phyloP scores from a whole-genome alignment of 2,329 filamentous ascomycete genomes.

The Clonostachys solani region DNA sequence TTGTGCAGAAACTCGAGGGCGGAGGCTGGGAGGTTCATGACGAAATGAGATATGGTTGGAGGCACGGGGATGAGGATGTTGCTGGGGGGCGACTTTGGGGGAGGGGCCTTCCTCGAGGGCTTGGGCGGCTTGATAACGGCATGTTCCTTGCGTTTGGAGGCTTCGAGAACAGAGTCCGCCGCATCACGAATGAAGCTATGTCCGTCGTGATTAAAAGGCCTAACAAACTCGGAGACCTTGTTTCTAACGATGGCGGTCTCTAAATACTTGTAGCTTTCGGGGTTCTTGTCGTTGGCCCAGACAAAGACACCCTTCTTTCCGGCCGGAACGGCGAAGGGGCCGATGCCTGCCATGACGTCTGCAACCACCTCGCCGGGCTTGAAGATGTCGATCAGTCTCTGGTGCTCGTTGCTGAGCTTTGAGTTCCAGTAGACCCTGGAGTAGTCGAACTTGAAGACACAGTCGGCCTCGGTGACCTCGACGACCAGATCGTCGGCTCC shows the following conservation, averaged over 20 bases:
- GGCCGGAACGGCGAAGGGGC: slow-evolving; percentile 89
- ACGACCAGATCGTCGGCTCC: slow-evolving; percentile 83
- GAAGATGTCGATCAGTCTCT: slow-evolving; percentile 72
- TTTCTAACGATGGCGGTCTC: slow-evolving; percentile 68
- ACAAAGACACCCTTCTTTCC: slow-evolving; percentile 89
- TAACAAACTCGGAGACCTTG: slow-evolving; percentile 72
- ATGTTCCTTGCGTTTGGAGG: slow-evolving; percentile 45
- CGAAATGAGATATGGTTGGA: slow-evolving; percentile 80
- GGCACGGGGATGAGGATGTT: slow-evolving; percentile 53
- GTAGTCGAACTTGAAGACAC: slow-evolving; percentile 90
- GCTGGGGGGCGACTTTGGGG: slow-evolving; percentile 16
- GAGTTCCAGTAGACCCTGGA: slow-evolving; percentile 98
- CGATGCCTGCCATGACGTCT: slow-evolving; percentile 97
- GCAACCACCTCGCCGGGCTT: slow-evolving; percentile 82
- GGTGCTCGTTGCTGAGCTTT: slow-evolving; percentile 84
- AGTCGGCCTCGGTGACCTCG: slow-evolving; percentile 74
- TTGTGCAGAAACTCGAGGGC: slow-evolving; percentile 76
- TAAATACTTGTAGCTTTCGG: slow-evolving; percentile 75
- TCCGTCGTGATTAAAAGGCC: slow-evolving; percentile 78
- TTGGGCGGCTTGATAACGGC: slow-evolving; percentile 42
- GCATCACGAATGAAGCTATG: slow-evolving; percentile 72
- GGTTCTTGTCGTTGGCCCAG: slow-evolving; percentile 96
- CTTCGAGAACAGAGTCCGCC: slow-evolving; percentile 53
- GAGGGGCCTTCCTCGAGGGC: slow-evolving; percentile 25
- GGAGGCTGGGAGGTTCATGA: slow-evolving; percentile 94